A percentile compares a stretch with the other conserved stretches of the same genome.
Evolutionary conservation across 805 yeast genomes (phyloP).

Genomic region (Myxozyma monticola): DNA sequence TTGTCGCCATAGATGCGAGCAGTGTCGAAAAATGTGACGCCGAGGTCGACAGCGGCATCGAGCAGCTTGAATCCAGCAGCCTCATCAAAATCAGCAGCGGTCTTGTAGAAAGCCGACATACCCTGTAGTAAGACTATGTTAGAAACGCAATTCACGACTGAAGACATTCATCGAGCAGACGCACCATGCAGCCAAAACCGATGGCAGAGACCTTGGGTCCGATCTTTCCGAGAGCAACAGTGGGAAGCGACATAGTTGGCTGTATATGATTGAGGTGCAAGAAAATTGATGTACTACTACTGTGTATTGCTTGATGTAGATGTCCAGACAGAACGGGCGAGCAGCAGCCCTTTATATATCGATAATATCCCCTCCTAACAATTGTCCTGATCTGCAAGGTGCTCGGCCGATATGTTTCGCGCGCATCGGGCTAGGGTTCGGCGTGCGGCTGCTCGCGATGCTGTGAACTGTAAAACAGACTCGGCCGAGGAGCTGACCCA

Average conservation of each 20-base stretch:
- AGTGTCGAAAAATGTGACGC: constrained; percentile 57
- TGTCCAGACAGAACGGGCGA: not conserved
- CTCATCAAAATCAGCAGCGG: constrained; percentile 35
- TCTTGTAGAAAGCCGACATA: constrained; percentile 25
- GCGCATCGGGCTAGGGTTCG: not conserved
- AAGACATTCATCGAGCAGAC: no score
- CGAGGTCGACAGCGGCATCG: constrained; percentile 49
- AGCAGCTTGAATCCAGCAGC: constrained; percentile 55
- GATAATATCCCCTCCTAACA: no score
- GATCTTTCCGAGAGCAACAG: constrained; percentile 16
- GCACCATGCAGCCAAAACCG: constrained; percentile 29
- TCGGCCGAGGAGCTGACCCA: no score
- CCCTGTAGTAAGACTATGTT: constrained; percentile 19
- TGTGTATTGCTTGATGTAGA: not conserved
- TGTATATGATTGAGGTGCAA: not conserved
- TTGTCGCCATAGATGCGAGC: constrained; percentile 71
- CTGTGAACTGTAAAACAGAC: no score
- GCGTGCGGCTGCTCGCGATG: no score
- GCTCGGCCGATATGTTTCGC: not conserved
- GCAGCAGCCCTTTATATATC: not conserved
- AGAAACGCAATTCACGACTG: no score
- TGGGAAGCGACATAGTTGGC: constrained; percentile 13
- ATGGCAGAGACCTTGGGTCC: constrained; percentile 22
- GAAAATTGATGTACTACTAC: not conserved
- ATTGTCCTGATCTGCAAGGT: no score